phyloP scores from a whole-genome alignment of 2,329 filamentous ascomycete species.

The Pestalotiopsis sp. region DNA sequence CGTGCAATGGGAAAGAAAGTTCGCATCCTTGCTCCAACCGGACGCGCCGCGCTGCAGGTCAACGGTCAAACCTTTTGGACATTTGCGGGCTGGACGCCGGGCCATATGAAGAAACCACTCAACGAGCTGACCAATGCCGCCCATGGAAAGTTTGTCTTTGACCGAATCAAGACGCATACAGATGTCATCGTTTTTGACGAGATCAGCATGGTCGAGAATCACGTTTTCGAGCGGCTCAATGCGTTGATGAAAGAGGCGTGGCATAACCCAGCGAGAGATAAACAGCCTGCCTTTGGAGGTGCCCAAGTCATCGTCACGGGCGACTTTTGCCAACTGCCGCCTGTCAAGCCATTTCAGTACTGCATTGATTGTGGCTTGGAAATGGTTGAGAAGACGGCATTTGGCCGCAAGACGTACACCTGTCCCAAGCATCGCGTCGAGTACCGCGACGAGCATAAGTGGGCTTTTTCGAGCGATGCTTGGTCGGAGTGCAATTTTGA shows the following conservation, averaged over 20 bases:
- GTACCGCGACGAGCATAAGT: conserved; percentile 53
- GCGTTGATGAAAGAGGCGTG: conserved; percentile 42
- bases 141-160: conserved; percentile 29
- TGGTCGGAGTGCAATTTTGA: conserved; percentile 57
- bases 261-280: not conserved
- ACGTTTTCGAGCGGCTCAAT: conserved; percentile 52
- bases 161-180: conserved; percentile 38
- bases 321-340: conserved; percentile 62
- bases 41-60: conserved; percentile 57
- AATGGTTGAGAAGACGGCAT: conserved; percentile 13
- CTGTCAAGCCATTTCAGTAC: conserved; percentile 55
- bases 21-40: conserved; percentile 58
- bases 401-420: conserved; percentile 23
- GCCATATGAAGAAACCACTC: conserved; percentile 42
- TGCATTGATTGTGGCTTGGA: conserved; percentile 50
- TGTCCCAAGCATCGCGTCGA: conserved; percentile 32
- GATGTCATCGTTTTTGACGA: conserved; percentile 65
- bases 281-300: conserved; percentile 39
- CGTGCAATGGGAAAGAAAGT: conserved; percentile 36
- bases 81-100: conserved; percentile 57
- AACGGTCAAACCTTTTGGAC: conserved; percentile 56
- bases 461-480: conserved; percentile 57
- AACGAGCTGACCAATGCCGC: conserved; percentile 31
- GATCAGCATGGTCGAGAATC: conserved; percentile 64
- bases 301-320: conserved; percentile 57